A percentile compares a stretch with the other conserved stretches of the same genome.
phyloP scores from a whole-genome alignment of 805 yeast genomes.

The Saccharomycopsis babjevae region DNA sequence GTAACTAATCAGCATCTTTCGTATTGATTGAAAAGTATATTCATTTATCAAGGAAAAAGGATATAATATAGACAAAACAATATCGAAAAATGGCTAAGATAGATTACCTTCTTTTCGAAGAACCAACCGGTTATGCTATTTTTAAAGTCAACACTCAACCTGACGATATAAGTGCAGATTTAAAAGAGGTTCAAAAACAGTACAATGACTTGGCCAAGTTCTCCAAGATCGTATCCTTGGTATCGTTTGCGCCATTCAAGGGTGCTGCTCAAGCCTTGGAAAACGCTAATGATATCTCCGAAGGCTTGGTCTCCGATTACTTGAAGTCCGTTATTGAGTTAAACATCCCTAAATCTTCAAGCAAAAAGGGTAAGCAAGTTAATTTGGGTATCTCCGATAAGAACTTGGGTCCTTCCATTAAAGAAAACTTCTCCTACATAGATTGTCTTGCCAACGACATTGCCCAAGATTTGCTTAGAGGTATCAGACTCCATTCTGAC shows the following conservation, averaged over 20 bases:
- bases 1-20: background rate
- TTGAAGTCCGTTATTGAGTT: conserved; percentile 82
- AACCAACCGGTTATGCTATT: conserved; percentile 96
- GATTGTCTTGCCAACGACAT: conserved; percentile 88
- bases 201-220: conserved; percentile 76
- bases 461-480: conserved; percentile 92
- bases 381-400: conserved; percentile 85
- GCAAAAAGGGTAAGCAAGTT: conserved; percentile 55
- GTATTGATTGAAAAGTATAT: background rate
- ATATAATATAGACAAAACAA: background rate
- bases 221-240: conserved; percentile 86
- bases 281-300: conserved; percentile 95
- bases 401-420: conserved; percentile 93
- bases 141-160: conserved; percentile 91
- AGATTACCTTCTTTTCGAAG: conserved; percentile 91
- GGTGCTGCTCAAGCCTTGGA: conserved; percentile 99
- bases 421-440: conserved; percentile 78
- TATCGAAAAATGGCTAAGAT: conserved; percentile 9
- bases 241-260: conserved; percentile 95
- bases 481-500: conserved; percentile 81
- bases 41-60: background rate
- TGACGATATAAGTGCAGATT: conserved; percentile 85
- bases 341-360: conserved; percentile 73
- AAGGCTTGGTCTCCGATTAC: conserved; percentile 90
- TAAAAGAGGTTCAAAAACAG: conserved; percentile 90